Base-by-base conservation (phyloP, 129 eudicot species). In the Lonicera japonica region DNA sequence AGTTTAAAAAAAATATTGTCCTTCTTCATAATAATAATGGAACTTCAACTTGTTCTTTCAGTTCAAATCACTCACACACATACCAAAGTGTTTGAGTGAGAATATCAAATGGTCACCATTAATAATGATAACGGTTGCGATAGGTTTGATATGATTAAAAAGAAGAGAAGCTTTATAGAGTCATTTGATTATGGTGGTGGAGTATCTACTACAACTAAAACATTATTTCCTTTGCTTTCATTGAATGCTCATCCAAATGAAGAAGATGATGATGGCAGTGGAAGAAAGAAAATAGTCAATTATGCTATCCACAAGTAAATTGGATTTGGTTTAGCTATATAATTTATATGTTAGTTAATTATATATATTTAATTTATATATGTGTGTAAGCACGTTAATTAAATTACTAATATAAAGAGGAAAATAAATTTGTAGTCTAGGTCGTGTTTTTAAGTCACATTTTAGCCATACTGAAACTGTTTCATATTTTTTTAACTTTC, bases 191-290 rank as follows among this genome's bases (percentile, higher is more conserved):
- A 58, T 48, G 55, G 54, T 25, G n/a, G n/a, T n/a, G n/a, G n/a
- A n/a, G 70, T 23, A 23, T 34, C 38, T n/a, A 23, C 15, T 2
- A n/a, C n/a, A n/a, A 43, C 13, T 20, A 19, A 41, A 6, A 56
- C 46, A 12, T 38, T 69, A 15, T n/a, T n/a, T n/a, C 55, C 62
- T 63, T 40, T 75, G 71, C 56, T 69, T 53, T 58, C 63, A 15
- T 75, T 75, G 80, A 64, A 54, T 22, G 75, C 52, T 9, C 18
- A 36, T n/a, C 70, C 75, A 12, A 50, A 69, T 23, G 70, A 68
- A 18, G 75, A 56, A 13, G 75, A 67, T 54, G 48, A n/a, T n/a
- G n/a, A n/a, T n/a, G n/a, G 8, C 11, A 23, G 23, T 0, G 23
- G 11, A 25, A 16, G 20, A 36, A 40, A 29, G 45, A 62, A 50